phyloP scores from a whole-genome alignment of 2,329 filamentous ascomycete species.

The Cladorrhinum sp. region DNA sequence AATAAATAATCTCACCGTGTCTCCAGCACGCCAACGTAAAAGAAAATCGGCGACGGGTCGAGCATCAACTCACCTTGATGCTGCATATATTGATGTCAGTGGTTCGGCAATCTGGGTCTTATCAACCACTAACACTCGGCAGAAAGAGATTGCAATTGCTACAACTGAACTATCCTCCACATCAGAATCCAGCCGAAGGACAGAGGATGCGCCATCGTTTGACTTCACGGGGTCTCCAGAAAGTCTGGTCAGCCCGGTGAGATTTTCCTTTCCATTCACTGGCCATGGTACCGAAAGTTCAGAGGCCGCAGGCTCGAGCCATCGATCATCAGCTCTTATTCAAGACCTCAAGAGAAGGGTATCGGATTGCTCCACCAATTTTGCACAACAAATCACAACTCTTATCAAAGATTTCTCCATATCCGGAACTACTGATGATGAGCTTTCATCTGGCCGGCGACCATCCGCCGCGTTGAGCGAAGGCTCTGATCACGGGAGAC shows the following conservation, averaged over 20 bases:
- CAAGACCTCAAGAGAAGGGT: slow-evolving; percentile 36
- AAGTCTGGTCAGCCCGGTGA: not conserved
- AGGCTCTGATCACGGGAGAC: not conserved
- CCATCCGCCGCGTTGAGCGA: slow-evolving; percentile 14
- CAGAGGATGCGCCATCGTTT: slow-evolving; percentile 15
- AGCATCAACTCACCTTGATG: not conserved
- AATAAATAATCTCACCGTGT: slow-evolving; percentile 43
- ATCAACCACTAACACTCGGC: not conserved
- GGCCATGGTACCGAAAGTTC: slow-evolving; percentile 5
- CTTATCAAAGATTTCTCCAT: slow-evolving; percentile 29
- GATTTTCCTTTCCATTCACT: slow-evolving; percentile 12
- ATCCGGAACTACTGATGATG: slow-evolving; percentile 23
- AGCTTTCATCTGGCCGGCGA: slow-evolving; percentile 6
- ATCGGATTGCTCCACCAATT: slow-evolving; percentile 33
- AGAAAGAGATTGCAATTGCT: slow-evolving; percentile 11
- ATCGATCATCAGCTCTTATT: not conserved
- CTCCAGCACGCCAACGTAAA: slow-evolving; percentile 35
- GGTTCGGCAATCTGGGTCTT: not conserved
- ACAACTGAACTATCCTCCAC: slow-evolving; percentile 13
- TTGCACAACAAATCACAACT: slow-evolving; percentile 27
- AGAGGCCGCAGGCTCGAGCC: slow-evolving; percentile 21
- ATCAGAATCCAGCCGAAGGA: slow-evolving; percentile 13
- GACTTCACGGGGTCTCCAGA: slow-evolving; percentile 16
- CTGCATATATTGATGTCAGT: slow-evolving; percentile 3
- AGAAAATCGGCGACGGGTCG: not conserved